A percentile compares a stretch with the other conserved stretches of the same genome.
Evolutionary conservation across 768 basidiomycete species (phyloP).

Genomic region (Rickenella mellea): DNA sequence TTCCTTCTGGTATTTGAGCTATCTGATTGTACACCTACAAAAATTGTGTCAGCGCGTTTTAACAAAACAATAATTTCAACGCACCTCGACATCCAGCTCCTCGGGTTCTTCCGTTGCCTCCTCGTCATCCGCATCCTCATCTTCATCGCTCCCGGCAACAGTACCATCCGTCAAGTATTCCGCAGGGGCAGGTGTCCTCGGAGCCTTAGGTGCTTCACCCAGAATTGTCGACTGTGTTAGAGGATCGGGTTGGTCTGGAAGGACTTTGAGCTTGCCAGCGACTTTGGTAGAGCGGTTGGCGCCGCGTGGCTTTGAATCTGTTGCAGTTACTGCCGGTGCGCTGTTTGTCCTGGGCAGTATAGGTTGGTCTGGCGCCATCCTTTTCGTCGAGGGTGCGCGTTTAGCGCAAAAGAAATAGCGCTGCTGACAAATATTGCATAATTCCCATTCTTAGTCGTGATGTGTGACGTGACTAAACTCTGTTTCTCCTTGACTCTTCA

Average conservation of each 20-base stretch:
- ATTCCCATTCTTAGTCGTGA: too few relatives aligned
- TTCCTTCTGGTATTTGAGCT: slow-evolving; percentile 87
- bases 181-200: slow-evolving; percentile 17
- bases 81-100: slow-evolving; percentile 48
- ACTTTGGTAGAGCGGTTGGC: slow-evolving; percentile 76
- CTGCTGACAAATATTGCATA: too few relatives aligned
- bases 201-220: slow-evolving; percentile 12
- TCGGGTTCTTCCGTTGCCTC: slow-evolving; percentile 47
- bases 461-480: too few relatives aligned
- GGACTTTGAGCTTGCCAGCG: slow-evolving; percentile 78
- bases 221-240: slow-evolving; percentile 19
- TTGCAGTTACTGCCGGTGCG: neutral
- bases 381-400: neutral
- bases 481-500: neutral
- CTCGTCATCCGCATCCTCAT: slow-evolving; percentile 52
- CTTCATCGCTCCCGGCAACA: slow-evolving; percentile 60
- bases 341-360: neutral
- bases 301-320: slow-evolving; percentile 52
- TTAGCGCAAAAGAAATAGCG: too few relatives aligned
- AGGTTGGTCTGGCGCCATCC: neutral
- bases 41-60: slow-evolving; percentile 1
- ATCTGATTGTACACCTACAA: slow-evolving; percentile 87
- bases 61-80: slow-evolving; percentile 9
- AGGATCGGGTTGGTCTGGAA: slow-evolving; percentile 74
- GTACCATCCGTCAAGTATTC: slow-evolving; percentile 39